Percentiles rank a stretch among this genome's conserved stretches.
phyloP scores from a whole-genome alignment of 257 asterid genomes.

The Anisodus tanguticus region DNA sequence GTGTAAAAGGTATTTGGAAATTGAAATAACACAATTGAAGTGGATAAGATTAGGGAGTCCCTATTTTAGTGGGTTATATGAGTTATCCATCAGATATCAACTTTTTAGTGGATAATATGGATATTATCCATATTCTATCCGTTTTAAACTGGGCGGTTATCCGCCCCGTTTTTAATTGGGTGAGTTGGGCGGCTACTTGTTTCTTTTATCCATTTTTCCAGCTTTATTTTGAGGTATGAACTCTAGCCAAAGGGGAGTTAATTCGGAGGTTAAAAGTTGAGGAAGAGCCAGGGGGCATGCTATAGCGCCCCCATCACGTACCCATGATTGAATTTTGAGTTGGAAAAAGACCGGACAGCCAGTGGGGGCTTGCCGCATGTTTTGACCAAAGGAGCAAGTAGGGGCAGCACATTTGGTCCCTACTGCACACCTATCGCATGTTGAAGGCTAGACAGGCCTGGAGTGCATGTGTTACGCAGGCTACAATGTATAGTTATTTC shows the following conservation, averaged over 20 bases:
- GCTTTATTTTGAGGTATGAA: background rate
- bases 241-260: background rate
- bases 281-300: background rate
- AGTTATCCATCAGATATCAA: no score
- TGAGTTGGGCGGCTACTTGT: no score
- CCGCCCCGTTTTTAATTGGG: no score
- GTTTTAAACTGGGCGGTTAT: no score
- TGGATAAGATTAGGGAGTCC: no score
- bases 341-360: background rate
- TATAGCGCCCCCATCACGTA: background rate
- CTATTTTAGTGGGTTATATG: no score
- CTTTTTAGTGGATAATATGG: no score
- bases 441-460: background rate
- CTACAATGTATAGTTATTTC: background rate
- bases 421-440: background rate
- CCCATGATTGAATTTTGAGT: background rate
- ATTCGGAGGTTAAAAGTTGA: conserved; percentile 22
- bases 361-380: background rate
- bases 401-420: conserved; percentile 7
- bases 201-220: no score
- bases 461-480: background rate
- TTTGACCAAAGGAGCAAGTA: background rate
- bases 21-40: no score
- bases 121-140: no score
- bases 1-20: no score